These are phyloP conservation scores for Areca catechu DNA, from an alignment of 176 grass and related monocot species.

Conservation along the genomic window DNA sequence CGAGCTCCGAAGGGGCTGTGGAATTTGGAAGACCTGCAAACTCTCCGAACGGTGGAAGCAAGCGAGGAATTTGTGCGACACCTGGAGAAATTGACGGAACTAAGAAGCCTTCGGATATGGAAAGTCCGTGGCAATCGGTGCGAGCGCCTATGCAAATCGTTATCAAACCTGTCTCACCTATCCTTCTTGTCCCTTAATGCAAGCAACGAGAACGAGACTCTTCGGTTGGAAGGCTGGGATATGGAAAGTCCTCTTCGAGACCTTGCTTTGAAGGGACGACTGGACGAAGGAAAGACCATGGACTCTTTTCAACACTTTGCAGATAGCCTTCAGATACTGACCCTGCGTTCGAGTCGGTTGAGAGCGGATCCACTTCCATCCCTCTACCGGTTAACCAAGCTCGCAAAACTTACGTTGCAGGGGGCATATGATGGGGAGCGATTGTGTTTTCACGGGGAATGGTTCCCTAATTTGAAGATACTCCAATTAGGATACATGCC, in stretches of 20 bases:
- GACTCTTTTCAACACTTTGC: slow-evolving; percentile 13
- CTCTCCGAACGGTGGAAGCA: slow-evolving; percentile 11
- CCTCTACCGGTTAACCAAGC: slow-evolving; percentile 26
- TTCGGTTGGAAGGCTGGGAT: slow-evolving; percentile 33
- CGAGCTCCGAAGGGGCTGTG: slow-evolving; percentile 3
- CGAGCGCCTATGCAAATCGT: slow-evolving; percentile 21
- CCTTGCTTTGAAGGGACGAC: slow-evolving; percentile 15
- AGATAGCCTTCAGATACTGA: neutral
- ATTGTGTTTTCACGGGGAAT: neutral
- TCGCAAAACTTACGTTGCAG: neutral
- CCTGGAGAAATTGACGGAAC: slow-evolving; percentile 26
- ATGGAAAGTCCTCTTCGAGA: slow-evolving; percentile 14
- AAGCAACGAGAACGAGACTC: slow-evolving; percentile 19
- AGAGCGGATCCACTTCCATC: slow-evolving; percentile 7
- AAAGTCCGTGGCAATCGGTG: slow-evolving; percentile 23
- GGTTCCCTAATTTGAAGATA: slow-evolving; percentile 8
- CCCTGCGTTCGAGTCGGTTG: slow-evolving; percentile 29
- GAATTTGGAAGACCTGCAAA: slow-evolving; percentile 17
- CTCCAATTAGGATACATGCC: neutral
- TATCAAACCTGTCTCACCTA: slow-evolving; percentile 43
- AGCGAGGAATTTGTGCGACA: neutral
- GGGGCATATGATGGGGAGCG: neutral
- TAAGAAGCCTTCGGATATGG: slow-evolving; percentile 30
- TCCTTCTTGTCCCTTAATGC: slow-evolving; percentile 26
- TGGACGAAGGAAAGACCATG: slow-evolving; percentile 23